Evolutionary conservation across 2,329 filamentous ascomycete genomes (phyloP).

Genomic region (Arthroderma sp.): DNA sequence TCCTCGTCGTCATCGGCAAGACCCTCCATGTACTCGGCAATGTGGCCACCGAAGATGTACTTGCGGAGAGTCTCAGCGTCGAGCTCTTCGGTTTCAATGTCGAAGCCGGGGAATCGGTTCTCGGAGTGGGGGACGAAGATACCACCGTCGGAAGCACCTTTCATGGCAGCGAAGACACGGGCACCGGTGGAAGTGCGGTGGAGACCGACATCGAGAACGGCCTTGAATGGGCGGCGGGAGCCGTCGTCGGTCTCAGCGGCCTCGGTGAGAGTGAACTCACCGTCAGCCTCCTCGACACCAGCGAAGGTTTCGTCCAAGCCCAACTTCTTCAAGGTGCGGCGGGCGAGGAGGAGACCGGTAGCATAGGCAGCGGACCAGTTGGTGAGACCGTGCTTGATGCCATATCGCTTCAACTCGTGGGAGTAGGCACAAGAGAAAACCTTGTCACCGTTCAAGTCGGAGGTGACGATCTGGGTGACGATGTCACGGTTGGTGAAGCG

Average conservation of each 20-base stretch:
- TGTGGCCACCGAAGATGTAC: slow-evolving; percentile 98
- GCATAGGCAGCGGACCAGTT: slow-evolving; percentile 99
- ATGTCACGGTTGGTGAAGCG: slow-evolving; percentile 99
- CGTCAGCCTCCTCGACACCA: slow-evolving; percentile 93
- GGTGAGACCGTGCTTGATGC: slow-evolving; percentile 95
- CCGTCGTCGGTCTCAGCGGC: slow-evolving; percentile 80
- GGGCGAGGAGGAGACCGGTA: slow-evolving; percentile 91
- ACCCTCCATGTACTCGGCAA: slow-evolving; percentile 99
- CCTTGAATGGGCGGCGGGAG: slow-evolving; percentile 94
- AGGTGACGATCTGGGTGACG: slow-evolving; percentile 91
- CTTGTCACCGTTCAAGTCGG: slow-evolving; percentile 96
- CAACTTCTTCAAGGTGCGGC: slow-evolving; percentile 94
- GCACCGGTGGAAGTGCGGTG: slow-evolving; percentile 94
- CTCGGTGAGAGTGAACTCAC: slow-evolving; percentile 93
- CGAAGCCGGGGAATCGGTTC: slow-evolving; percentile 98
- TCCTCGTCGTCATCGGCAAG: slow-evolving; percentile 99
- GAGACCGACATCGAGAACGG: slow-evolving; percentile 95
- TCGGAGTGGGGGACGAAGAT: slow-evolving; percentile 96
- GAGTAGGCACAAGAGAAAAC: slow-evolving; percentile 84
- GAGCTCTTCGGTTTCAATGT: slow-evolving; percentile 95
- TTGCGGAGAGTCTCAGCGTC: slow-evolving; percentile 93
- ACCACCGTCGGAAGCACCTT: slow-evolving; percentile 97
- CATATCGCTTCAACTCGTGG: slow-evolving; percentile 96
- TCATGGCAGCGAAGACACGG: slow-evolving; percentile 98
- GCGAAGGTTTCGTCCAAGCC: slow-evolving; percentile 83